phyloP scores from a whole-genome alignment of 2,329 filamentous ascomycete genomes.

The Talaromyces albobiverticillius region DNA sequence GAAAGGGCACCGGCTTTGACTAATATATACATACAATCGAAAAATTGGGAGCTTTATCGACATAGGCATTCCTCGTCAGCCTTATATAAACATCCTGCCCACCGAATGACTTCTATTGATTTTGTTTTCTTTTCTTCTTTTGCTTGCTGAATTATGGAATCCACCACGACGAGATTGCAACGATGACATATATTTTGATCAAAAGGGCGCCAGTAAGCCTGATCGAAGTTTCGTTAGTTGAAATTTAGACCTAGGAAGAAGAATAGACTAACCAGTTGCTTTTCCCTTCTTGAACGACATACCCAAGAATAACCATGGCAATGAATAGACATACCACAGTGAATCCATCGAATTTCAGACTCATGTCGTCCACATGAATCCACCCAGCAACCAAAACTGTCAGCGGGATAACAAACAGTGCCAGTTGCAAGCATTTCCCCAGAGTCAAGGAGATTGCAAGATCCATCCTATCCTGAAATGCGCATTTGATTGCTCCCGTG shows the following conservation, averaged over 20 bases:
- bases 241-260: no score
- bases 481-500: no score
- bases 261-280: not conserved
- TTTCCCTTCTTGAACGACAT: not conserved
- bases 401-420: not conserved
- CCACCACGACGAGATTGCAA: constrained; percentile 3
- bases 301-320: not conserved
- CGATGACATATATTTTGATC: constrained; percentile 12
- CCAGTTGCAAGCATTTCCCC: not conserved
- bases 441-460: no score
- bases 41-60: no score
- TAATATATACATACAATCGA: no score
- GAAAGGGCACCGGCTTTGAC: no score
- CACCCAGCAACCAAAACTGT: not conserved
- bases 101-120: no score
- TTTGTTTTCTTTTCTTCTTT: no score
- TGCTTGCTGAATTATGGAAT: not conserved
- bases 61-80: no score
- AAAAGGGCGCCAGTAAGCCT: constrained; percentile 13
- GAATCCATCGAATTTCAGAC: not conserved
- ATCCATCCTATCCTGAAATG: no score
- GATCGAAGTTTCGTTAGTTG: not conserved
- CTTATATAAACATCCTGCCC: no score
- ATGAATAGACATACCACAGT: not conserved
- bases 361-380: not conserved